These are phyloP conservation scores for Tetracentron sinense DNA, from an alignment of 164 flowering plant genomes.

Conservation along the genomic window DNA sequence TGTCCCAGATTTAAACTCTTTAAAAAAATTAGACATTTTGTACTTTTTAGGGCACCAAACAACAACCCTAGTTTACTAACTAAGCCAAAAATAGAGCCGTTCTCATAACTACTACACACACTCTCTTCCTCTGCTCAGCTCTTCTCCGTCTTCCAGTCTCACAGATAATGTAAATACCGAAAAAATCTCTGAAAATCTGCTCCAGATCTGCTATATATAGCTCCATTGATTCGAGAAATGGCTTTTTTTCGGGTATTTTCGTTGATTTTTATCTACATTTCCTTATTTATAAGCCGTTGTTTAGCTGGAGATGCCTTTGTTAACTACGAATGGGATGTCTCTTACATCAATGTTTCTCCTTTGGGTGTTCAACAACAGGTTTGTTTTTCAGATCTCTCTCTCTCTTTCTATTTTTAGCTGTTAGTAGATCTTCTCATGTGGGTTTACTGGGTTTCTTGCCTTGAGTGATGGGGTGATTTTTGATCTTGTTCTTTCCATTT, in stretches of 20 bases:
- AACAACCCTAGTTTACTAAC: too few species aligned
- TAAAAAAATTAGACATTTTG: too few species aligned
- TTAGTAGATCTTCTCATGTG: not conserved
- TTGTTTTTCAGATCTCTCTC: constrained; percentile 11
- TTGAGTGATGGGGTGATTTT: not conserved
- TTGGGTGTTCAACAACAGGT: constrained; percentile 83
- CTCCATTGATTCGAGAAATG: constrained; percentile 17
- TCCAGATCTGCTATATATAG: too few species aligned
- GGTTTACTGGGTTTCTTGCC: not conserved
- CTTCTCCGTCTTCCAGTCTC: too few species aligned
- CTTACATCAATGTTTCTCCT: constrained; percentile 68
- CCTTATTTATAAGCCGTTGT: constrained; percentile 30
- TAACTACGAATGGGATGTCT: constrained; percentile 41
- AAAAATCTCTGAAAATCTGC: too few species aligned
- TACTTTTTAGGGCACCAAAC: too few species aligned
- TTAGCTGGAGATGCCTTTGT: constrained; percentile 51
- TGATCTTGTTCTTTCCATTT: too few species aligned
- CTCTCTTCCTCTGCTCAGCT: too few species aligned
- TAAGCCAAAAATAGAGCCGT: too few species aligned
- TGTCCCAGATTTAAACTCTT: too few species aligned
- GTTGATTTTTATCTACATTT: constrained; percentile 27
- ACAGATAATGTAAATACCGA: too few species aligned
- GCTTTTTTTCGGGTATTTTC: constrained; percentile 16
- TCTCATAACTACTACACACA: too few species aligned
- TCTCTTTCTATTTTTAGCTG: constrained; percentile 1